Percentiles rank a stretch among this genome's conserved stretches.
phyloP scores from a whole-genome alignment of 2,329 filamentous ascomycete genomes.

The Colletotrichum gigasporum region DNA sequence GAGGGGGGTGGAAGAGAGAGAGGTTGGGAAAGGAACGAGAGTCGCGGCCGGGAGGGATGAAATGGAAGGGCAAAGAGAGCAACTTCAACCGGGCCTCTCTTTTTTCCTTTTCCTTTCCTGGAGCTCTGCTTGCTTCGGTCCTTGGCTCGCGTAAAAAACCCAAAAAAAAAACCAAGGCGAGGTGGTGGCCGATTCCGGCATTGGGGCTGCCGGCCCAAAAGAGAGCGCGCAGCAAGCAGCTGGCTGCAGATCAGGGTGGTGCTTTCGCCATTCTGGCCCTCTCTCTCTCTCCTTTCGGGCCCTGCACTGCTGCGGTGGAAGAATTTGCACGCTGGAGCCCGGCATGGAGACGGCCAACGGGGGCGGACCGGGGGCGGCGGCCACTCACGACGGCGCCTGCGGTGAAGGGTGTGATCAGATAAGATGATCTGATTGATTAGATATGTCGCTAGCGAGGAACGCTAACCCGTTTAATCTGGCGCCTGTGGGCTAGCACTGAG shows the following conservation, averaged over 20 bases:
- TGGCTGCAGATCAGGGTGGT: constrained; percentile 10
- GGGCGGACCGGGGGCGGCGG: constrained; percentile 10
- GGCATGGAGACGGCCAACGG: constrained; percentile 4
- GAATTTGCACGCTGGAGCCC: constrained; percentile 11
- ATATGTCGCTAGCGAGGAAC: constrained; percentile 27
- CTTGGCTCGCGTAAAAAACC: not conserved
- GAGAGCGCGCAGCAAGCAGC: constrained; percentile 1
- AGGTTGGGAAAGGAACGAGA: not conserved
- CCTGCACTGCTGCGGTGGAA: constrained; percentile 8
- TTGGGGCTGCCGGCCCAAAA: constrained; percentile 4
- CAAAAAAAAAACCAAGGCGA: not conserved
- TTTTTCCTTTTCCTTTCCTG: constrained; percentile 3
- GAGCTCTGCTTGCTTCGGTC: not conserved
- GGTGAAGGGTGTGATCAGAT: constrained; percentile 28
- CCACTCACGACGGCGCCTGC: constrained; percentile 15
- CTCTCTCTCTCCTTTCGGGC: too few relatives aligned
- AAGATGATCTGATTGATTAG: constrained; percentile 32
- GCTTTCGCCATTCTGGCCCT: not conserved
- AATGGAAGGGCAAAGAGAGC: not conserved
- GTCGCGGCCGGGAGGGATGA: too few relatives aligned
- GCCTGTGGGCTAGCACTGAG: constrained; percentile 3
- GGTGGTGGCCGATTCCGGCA: constrained; percentile 22
- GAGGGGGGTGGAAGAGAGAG: not conserved
- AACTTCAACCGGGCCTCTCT: constrained; percentile 16
- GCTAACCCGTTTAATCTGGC: constrained; percentile 19